Evolutionary conservation across 164 flowering plant genomes (phyloP).

Genomic region (Tinospora cordifolia): DNA sequence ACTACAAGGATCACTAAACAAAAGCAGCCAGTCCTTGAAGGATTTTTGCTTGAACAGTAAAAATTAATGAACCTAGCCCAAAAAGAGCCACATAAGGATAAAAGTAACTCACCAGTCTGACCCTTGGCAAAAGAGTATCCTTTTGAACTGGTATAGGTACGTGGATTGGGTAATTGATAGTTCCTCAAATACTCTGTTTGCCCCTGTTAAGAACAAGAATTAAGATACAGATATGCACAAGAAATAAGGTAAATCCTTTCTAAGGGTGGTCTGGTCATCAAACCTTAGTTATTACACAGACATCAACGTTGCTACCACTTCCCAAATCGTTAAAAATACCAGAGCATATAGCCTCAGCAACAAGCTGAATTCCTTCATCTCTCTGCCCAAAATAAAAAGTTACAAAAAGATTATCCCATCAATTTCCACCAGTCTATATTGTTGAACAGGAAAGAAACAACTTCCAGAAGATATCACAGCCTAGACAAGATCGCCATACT

Average conservation of each 20-base stretch:
- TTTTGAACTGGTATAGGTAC: constrained; percentile 54
- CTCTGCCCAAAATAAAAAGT: constrained; percentile 52
- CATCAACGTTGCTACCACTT: constrained; percentile 97
- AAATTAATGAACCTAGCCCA: background rate
- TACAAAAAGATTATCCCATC: background rate
- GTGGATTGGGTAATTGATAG: constrained; percentile 67
- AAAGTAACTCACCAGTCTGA: constrained; percentile 58
- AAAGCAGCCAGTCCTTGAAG: background rate
- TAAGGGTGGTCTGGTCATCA: background rate
- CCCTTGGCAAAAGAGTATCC: constrained; percentile 62
- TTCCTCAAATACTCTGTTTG: constrained; percentile 74
- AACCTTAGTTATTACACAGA: constrained; percentile 95
- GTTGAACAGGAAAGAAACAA: too few species aligned
- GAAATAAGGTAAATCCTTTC: background rate
- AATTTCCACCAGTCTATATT: background rate
- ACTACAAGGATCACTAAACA: background rate
- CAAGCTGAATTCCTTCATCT: constrained; percentile 81
- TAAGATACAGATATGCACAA: background rate
- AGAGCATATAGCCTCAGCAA: constrained; percentile 73
- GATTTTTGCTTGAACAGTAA: background rate
- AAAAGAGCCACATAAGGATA: background rate
- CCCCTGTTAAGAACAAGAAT: constrained; percentile 35
- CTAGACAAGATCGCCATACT: background rate
- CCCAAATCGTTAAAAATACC: constrained; percentile 97
- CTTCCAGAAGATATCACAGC: background rate